These are phyloP conservation scores for Aegilops tauschii DNA, from an alignment of 176 grass and related monocot species.

Conservation along the genomic window DNA sequence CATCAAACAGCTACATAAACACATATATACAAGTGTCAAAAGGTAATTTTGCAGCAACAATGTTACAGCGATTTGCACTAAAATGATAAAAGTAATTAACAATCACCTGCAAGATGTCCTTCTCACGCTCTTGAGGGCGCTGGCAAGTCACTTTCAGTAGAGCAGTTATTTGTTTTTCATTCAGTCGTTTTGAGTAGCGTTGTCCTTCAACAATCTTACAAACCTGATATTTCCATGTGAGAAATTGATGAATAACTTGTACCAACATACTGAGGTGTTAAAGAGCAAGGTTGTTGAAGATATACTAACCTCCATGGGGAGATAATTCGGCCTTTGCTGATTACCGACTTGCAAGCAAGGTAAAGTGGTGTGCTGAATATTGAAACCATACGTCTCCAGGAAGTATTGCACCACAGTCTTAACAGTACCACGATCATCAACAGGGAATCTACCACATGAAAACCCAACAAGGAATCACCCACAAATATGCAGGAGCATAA, in stretches of 20 bases:
- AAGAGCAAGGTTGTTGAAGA: not conserved
- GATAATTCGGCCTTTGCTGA: slow-evolving; percentile 95
- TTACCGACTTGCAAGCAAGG: slow-evolving; percentile 95
- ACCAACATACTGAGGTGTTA: slow-evolving; percentile 16
- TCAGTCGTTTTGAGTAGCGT: slow-evolving; percentile 84
- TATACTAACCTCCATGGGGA: slow-evolving; percentile 77
- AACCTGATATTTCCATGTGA: slow-evolving; percentile 45
- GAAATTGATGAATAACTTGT: slow-evolving; percentile 23
- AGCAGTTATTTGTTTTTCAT: slow-evolving; percentile 94
- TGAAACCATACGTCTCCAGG: slow-evolving; percentile 86
- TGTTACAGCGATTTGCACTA: slow-evolving; percentile 1
- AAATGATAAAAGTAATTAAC: not conserved
- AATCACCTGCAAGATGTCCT: slow-evolving; percentile 78
- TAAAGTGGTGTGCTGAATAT: slow-evolving; percentile 85
- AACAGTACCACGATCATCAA: slow-evolving; percentile 87
- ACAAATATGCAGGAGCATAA: not conserved
- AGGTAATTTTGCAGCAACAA: not conserved
- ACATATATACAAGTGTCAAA: not conserved
- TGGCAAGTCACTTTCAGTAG: slow-evolving; percentile 92
- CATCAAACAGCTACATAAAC: not conserved
- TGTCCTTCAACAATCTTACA: slow-evolving; percentile 96
- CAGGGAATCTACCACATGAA: slow-evolving; percentile 55
- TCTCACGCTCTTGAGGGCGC: slow-evolving; percentile 75
- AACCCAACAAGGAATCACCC: not conserved
- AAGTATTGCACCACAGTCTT: slow-evolving; percentile 96